Percentiles rank a stretch among this genome's conserved stretches.
Conservation (phyloP, 2,329 filamentous ascomycete genomes). For the Arthrobotrys musiformis region DNA sequence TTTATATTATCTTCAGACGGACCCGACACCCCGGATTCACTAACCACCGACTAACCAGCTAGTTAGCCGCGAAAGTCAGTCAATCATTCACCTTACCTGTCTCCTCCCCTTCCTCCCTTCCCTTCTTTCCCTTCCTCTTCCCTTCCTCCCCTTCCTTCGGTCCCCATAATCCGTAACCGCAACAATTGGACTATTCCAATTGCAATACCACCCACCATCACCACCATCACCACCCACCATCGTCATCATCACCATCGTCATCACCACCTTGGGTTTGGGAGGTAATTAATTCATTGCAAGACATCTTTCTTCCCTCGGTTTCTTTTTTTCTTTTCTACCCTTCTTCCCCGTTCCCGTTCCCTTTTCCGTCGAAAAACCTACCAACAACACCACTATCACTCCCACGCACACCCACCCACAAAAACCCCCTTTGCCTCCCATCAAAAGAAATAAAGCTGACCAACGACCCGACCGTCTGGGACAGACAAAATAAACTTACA, state of each 20-base stretch:
- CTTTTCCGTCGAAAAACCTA: conserved; percentile 1
- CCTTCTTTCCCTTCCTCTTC: neutral
- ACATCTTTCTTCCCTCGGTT: neutral
- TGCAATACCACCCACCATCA: too few species aligned
- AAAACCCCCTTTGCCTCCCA: neutral
- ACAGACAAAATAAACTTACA: neutral
- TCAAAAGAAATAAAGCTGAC: neutral
- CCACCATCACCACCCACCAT: neutral
- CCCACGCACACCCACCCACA: neutral
- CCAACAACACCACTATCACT: neutral
- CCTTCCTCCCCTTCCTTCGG: neutral
- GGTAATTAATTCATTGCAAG: neutral
- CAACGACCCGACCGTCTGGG: conserved; percentile 18
- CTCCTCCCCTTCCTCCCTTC: neutral
- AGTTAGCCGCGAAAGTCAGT: too few species aligned
- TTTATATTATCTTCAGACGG: too few species aligned
- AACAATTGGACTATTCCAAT: too few species aligned
- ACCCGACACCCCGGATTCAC: too few species aligned
- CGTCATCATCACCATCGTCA: neutral
- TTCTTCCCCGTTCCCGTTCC: neutral
- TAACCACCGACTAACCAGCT: too few species aligned
- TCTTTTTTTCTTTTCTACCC: neutral
- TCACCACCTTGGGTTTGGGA: neutral
- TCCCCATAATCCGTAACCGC: too few species aligned
- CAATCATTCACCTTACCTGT: too few species aligned